Evolutionary conservation across 129 eudicot genomes (phyloP).

Genomic region (Dittrichia graveolens): DNA sequence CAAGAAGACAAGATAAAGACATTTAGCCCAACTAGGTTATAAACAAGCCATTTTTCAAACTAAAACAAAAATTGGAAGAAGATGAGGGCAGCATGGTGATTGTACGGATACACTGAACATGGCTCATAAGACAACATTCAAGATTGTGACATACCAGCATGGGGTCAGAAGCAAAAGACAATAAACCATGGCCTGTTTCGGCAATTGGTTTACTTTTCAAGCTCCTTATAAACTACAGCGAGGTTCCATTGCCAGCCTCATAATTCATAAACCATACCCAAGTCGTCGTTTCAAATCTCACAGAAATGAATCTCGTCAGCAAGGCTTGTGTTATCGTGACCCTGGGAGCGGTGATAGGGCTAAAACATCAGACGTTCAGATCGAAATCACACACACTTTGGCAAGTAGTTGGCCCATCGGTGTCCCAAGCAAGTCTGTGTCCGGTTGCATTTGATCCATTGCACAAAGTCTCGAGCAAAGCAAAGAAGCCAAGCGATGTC

Average conservation of each 20-base stretch:
- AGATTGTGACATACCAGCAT: slow-evolving; percentile 27
- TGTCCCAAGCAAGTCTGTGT: slow-evolving; percentile 26
- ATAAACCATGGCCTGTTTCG: slow-evolving; percentile 18
- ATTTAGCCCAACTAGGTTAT: background rate
- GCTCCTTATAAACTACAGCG: too few species aligned
- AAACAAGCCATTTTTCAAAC: background rate
- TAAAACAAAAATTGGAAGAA: background rate
- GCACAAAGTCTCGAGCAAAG: background rate
- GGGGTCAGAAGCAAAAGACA: slow-evolving; percentile 31
- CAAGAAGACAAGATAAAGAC: background rate
- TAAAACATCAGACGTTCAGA: slow-evolving; percentile 26
- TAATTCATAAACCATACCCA: slow-evolving; percentile 5
- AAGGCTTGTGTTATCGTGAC: slow-evolving; percentile 38
- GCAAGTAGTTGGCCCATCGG: slow-evolving; percentile 37
- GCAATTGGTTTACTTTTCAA: slow-evolving; percentile 1
- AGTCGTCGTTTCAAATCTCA: background rate
- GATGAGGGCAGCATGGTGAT: slow-evolving; percentile 2
- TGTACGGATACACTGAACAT: slow-evolving; percentile 35
- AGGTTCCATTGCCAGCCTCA: too few species aligned
- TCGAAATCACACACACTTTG: slow-evolving; percentile 29
- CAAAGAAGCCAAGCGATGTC: slow-evolving; percentile 14
- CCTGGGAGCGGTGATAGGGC: slow-evolving; percentile 37
- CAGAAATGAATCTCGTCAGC: slow-evolving; percentile 35
- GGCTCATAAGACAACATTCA: slow-evolving; percentile 28
- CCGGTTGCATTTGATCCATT: slow-evolving; percentile 21